A percentile compares a stretch with the other conserved stretches of the same genome.
Evolutionary conservation across 2,329 filamentous ascomycete genomes (phyloP).

Genomic region (Aspergillus tanneri): DNA sequence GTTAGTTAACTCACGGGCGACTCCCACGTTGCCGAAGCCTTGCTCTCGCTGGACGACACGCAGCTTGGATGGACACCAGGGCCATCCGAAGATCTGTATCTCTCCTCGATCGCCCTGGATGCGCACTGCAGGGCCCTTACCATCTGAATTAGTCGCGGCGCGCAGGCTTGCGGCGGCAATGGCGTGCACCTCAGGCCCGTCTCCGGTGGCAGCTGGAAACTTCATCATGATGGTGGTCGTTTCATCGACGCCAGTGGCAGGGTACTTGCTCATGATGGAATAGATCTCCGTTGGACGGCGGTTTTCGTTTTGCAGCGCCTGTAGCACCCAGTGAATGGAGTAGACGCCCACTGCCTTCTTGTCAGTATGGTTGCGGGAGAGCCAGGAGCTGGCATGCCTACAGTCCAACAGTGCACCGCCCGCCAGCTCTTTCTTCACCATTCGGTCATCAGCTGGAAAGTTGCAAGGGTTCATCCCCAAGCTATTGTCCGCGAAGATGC

Average conservation of each 20-base stretch:
- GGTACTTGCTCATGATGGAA: constrained; percentile 47
- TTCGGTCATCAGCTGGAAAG: constrained; percentile 46
- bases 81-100: constrained; percentile 8
- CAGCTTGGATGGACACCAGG: neutral
- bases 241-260: constrained; percentile 56
- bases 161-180: constrained; percentile 5
- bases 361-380: neutral
- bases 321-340: constrained; percentile 70
- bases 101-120: neutral
- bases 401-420: constrained; percentile 72
- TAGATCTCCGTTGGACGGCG: constrained; percentile 13
- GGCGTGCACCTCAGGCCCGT: neutral
- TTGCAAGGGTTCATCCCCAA: constrained; percentile 5
- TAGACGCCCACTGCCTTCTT: constrained; percentile 64
- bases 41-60: neutral
- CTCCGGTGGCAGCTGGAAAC: constrained; percentile 56
- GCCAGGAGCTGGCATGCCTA: neutral
- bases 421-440: constrained; percentile 72
- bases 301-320: constrained; percentile 13
- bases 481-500: constrained; percentile 51
- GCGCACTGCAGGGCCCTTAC: neutral
- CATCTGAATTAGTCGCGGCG: neutral
- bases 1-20: too few species aligned
- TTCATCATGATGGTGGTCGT: constrained; percentile 67
- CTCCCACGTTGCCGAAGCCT: constrained; percentile 25